Evolutionary conservation across 2,329 filamentous ascomycete species (phyloP).

Genomic region (Fusarium sp.): DNA sequence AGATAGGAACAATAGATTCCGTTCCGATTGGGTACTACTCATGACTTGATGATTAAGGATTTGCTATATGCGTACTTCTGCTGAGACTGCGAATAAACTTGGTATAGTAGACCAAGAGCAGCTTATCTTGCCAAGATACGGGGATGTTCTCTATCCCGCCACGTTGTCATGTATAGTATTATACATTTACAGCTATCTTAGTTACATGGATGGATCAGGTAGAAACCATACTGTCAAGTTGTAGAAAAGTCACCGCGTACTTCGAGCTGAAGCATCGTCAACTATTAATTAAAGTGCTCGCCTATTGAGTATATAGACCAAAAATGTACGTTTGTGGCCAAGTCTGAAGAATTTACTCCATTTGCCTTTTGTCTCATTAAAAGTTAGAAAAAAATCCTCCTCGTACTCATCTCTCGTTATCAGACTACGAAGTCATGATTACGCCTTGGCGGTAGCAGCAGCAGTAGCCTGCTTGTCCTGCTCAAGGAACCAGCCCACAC

Average conservation of each 20-base stretch:
- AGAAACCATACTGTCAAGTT: neutral
- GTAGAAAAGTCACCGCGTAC: neutral
- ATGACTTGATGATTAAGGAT: conserved; percentile 25
- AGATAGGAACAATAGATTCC: conserved; percentile 50
- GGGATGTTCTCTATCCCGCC: neutral
- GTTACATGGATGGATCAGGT: neutral
- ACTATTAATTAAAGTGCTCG: conserved; percentile 30
- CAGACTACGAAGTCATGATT: conserved; percentile 15
- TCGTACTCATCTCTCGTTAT: conserved; percentile 10
- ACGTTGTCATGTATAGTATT: neutral
- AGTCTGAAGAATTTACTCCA: conserved; percentile 16
- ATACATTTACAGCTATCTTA: neutral
- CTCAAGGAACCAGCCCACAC: conserved; percentile 69
- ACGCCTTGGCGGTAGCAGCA: conserved; percentile 44
- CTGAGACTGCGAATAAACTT: neutral
- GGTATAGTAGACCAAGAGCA: neutral
- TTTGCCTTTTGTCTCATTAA: conserved; percentile 17
- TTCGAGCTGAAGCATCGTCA: conserved; percentile 8
- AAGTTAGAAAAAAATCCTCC: neutral
- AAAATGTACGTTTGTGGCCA: conserved; percentile 19
- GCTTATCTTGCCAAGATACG: neutral
- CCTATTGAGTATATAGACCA: conserved; percentile 23
- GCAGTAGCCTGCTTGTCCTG: conserved; percentile 59
- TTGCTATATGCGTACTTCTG: neutral
- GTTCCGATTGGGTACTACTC: conserved; percentile 48